Conservation (phyloP, 129 eudicot genomes). For the Rutidosis leptorrhynchoides region DNA sequence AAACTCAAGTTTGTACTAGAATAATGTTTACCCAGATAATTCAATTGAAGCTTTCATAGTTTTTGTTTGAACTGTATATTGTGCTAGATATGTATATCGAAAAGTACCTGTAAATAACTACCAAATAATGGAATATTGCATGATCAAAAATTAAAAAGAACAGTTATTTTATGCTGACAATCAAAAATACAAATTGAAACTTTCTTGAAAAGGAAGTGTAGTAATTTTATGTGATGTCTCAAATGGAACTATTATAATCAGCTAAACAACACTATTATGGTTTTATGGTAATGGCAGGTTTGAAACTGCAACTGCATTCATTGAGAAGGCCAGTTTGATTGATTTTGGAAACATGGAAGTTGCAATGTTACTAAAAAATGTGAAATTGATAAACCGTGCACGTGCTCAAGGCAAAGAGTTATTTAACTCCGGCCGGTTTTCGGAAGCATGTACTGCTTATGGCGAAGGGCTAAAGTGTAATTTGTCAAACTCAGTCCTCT, state of each 20-base stretch:
- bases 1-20: background rate
- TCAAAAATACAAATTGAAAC: background rate
- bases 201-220: background rate
- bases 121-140: background rate
- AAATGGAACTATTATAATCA: background rate
- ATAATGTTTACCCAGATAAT: background rate
- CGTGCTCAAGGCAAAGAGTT: conserved; percentile 53
- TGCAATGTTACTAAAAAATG: conserved; percentile 44
- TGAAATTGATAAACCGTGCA: conserved; percentile 40
- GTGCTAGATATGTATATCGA: background rate
- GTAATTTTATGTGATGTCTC: background rate
- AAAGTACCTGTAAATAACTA: background rate
- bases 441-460: conserved; percentile 53
- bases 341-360: conserved; percentile 48
- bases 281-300: conserved; percentile 44
- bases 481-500: conserved; percentile 45
- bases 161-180: background rate
- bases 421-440: conserved; percentile 42
- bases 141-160: background rate
- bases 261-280: background rate
- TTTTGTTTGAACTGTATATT: background rate
- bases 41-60: background rate
- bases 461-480: conserved; percentile 57
- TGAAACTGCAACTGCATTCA: conserved; percentile 46
- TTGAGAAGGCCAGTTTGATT: conserved; percentile 44